These are phyloP conservation scores for Artemisia argyi DNA, from an alignment of 129 eudicot genomes.

Conservation along the genomic window DNA sequence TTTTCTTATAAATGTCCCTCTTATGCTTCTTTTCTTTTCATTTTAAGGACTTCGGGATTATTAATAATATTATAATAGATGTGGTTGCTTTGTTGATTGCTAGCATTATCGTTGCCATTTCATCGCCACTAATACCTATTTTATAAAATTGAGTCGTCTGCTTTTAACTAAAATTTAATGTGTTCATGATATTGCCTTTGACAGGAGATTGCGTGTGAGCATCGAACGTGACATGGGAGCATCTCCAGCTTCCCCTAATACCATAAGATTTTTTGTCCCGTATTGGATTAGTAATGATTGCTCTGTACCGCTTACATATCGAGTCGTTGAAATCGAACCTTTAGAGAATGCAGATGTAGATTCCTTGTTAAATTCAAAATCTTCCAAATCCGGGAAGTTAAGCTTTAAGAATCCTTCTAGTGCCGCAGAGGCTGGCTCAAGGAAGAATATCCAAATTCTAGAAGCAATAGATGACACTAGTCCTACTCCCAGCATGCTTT, in stretches of 20 bases:
- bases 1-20: slow-evolving; percentile 5
- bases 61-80: not conserved
- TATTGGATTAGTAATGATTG: slow-evolving; percentile 88
- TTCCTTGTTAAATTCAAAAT: slow-evolving; percentile 42
- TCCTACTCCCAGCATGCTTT: slow-evolving; percentile 92
- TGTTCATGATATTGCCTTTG: not conserved
- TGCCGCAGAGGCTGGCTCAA: slow-evolving; percentile 29
- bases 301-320: slow-evolving; percentile 65
- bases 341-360: slow-evolving; percentile 61
- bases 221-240: slow-evolving; percentile 96
- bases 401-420: slow-evolving; percentile 41
- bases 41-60: not conserved
- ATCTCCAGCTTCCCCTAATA: slow-evolving; percentile 78
- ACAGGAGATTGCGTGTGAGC: slow-evolving; percentile 96
- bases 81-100: slow-evolving; percentile 23
- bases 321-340: slow-evolving; percentile 91
- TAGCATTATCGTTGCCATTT: slow-evolving; percentile 1
- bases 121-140: not conserved
- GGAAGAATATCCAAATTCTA: slow-evolving; percentile 74
- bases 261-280: slow-evolving; percentile 86
- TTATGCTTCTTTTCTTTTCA: not conserved
- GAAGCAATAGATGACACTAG: slow-evolving; percentile 91
- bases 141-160: too few relatives aligned
- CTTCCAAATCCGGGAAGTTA: slow-evolving; percentile 56
- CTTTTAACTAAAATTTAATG: too few relatives aligned